Evolutionary conservation across 257 asterid species (phyloP), one percentile per base, ranked within the genome.

Genomic region (Gynochthodes officinalis): DNA sequence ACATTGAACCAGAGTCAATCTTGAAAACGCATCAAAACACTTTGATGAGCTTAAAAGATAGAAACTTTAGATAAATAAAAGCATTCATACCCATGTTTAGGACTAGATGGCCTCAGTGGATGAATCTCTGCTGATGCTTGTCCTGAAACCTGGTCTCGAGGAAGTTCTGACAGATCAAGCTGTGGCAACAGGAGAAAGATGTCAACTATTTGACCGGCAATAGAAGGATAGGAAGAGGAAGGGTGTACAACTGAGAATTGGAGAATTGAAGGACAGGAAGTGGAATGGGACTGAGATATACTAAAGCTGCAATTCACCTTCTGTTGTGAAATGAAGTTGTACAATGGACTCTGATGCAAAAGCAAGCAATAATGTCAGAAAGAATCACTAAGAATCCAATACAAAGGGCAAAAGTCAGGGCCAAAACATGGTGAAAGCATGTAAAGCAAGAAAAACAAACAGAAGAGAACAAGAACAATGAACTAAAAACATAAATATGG

Each of bases 101-200:
- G 80, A 79, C 72, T 73, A 79, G 75, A 75, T 77, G 88, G 85
- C 73, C 83, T 84, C 3, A 79, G 64, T 64, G 84, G 72, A 72
- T 62, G 71, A 64, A 80, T 74, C 79, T 86, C 86, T 69, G 91
- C 88, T 60, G 91, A 75, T 57, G 79, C 83, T 78, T 94, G 98
- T 48, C 97, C 98, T 33, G 98, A 94, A 73, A 91, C 88, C 84
- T 75, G 81, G 77, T 91, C 83, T 30, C 98, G 91, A 60, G 93
- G 79, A 67, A 91, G 80, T 69, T 80, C 88, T n/a, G 91, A 83
- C 84, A 94, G 79, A 84, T 89, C 95, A 72, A 94, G 85, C 97
- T 94, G 84, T 81, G 79, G 72, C 32, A 82, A 71, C 54, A 77
- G 63, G 67, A 76, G 60, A 81, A 77, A 42, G 42, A 15, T 16